Conservation (phyloP, 2,329 filamentous ascomycete species). For the Calonectria pauciramosa region DNA sequence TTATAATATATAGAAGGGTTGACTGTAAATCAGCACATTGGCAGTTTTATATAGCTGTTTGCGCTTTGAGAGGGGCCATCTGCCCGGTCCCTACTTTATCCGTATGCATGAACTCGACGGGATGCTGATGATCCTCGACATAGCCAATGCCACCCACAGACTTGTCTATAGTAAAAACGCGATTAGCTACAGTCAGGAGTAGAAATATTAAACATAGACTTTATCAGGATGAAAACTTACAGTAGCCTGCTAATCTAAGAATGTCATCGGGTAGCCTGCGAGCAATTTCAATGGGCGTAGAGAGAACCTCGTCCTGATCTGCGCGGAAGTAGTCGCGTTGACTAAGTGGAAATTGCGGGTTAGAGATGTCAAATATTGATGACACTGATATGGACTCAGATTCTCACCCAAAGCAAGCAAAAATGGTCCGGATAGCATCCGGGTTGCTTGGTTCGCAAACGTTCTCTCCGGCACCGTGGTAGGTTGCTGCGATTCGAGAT, state of each 20-base stretch:
- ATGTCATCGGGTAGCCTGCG: background rate
- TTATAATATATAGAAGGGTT: too few species aligned
- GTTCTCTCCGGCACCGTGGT: background rate
- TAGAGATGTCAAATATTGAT: accelerated
- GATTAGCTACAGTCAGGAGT: background rate
- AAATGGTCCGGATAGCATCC: background rate
- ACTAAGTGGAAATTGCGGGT: background rate
- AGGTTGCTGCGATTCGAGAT: background rate
- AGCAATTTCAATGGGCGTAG: background rate
- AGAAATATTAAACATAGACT: background rate
- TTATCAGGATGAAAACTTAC: background rate
- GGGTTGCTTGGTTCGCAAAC: background rate
- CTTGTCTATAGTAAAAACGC: background rate
- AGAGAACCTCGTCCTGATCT: background rate
- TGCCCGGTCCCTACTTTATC: background rate
- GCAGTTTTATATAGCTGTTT: background rate
- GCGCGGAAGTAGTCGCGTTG: background rate
- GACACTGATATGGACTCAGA: background rate
- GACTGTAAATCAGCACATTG: background rate
- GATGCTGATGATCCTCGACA: background rate
- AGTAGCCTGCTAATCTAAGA: background rate
- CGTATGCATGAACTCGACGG: background rate
- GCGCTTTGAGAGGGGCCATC: background rate
- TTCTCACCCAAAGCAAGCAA: background rate
- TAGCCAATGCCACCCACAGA: background rate